phyloP scores from a whole-genome alignment of 495 filamentous ascomycete genomes.

The Sabuloglossum arenarium region DNA sequence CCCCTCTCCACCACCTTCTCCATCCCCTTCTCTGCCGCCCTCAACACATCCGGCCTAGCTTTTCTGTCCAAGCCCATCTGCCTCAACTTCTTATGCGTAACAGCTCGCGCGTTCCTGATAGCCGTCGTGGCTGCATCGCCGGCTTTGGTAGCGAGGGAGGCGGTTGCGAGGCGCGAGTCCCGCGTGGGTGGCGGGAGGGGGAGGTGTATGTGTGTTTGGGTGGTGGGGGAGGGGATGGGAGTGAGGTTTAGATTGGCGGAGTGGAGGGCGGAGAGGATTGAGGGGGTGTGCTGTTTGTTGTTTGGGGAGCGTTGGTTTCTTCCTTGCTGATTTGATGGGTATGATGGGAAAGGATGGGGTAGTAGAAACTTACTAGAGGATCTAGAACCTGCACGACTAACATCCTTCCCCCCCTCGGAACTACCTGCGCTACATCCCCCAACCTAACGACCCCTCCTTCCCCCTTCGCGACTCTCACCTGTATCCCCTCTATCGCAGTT shows the following conservation, averaged over 20 bases:
- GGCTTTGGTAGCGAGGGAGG: constrained; percentile 35
- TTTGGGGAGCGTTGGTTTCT: background rate
- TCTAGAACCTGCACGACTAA: constrained; percentile 45
- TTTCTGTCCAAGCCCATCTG: constrained; percentile 59
- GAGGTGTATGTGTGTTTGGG: constrained; percentile 49
- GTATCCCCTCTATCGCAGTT: constrained; percentile 39
- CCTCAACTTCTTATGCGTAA: constrained; percentile 18
- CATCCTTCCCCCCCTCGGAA: constrained; percentile 47
- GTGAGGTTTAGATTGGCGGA: constrained; percentile 47
- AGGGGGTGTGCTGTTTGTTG: constrained; percentile 26
- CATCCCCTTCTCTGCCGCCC: constrained; percentile 44
- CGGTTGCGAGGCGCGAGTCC: constrained; percentile 31
- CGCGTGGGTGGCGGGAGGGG: constrained; percentile 47
- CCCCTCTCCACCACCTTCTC: constrained; percentile 56
- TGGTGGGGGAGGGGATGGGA: constrained; percentile 37
- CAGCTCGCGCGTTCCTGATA: constrained; percentile 25
- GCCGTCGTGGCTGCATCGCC: constrained; percentile 33
- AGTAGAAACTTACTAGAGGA: constrained; percentile 12
- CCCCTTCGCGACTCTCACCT: constrained; percentile 26
- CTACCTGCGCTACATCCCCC: constrained; percentile 53
- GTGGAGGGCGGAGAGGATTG: constrained; percentile 53
- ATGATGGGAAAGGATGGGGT: background rate
- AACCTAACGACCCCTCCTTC: constrained; percentile 27
- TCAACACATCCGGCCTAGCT: constrained; percentile 42
- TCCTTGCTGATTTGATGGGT: background rate